phyloP scores from a whole-genome alignment of 2,329 filamentous ascomycete genomes.

The Colletotrichum tabaci region DNA sequence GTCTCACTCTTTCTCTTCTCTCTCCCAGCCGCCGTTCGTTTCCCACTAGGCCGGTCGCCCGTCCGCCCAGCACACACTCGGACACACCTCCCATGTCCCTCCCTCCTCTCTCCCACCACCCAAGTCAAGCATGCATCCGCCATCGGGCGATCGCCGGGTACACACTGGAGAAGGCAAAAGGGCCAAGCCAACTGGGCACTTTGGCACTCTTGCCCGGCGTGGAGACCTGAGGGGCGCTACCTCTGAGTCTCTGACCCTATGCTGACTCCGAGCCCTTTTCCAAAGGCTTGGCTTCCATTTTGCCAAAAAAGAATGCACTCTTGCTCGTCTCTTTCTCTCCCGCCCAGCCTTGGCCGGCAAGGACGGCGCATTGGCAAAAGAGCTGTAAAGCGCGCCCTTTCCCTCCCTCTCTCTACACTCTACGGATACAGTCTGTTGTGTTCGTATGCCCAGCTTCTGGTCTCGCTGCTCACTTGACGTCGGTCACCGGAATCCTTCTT shows the following conservation, averaged over 20 bases:
- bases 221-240: neutral
- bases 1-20: too few species aligned
- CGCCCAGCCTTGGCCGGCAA: constrained; percentile 42
- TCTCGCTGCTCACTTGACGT: constrained; percentile 14
- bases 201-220: neutral
- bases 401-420: neutral
- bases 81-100: neutral
- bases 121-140: neutral
- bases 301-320: constrained; percentile 34
- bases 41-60: neutral
- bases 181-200: neutral
- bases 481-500: constrained; percentile 13
- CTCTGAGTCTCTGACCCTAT: constrained; percentile 6
- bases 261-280: neutral
- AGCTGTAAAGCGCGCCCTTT: constrained; percentile 9
- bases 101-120: neutral
- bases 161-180: neutral
- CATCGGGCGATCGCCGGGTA: neutral
- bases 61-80: neutral
- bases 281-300: constrained; percentile 38
- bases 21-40: neutral
- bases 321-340: constrained; percentile 24
- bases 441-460: neutral
- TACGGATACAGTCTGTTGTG: too few species aligned
- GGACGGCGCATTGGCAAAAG: constrained; percentile 38